Conservation (phyloP, 257 asterid genomes). For the Galeopsis tetrahit region DNA sequence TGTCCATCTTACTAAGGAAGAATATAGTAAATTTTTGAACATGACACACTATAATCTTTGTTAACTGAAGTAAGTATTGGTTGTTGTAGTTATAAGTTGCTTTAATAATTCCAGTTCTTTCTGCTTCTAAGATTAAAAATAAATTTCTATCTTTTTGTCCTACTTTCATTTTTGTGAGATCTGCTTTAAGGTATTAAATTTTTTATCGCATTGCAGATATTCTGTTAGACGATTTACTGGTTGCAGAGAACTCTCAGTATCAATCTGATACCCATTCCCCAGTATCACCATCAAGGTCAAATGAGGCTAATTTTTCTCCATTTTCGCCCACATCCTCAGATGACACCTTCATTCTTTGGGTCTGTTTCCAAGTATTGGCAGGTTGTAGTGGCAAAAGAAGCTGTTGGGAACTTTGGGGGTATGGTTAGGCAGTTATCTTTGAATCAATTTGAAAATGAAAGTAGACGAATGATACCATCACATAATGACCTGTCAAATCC, state of each 20-base stretch:
- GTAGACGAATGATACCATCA: constrained; percentile 83
- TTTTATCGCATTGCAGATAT: constrained; percentile 59
- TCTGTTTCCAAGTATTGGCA: constrained; percentile 48
- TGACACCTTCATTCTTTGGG: constrained; percentile 66
- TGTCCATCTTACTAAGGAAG: constrained; percentile 4
- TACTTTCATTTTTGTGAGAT: constrained; percentile 13
- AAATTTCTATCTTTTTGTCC: constrained; percentile 9
- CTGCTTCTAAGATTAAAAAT: constrained; percentile 12
- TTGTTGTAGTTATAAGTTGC: constrained; percentile 19
- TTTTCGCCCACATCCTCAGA: constrained; percentile 47
- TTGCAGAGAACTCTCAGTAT: constrained; percentile 84
- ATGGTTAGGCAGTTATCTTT: constrained; percentile 96
- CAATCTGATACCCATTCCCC: constrained; percentile 66
- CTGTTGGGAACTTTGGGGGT: constrained; percentile 94
- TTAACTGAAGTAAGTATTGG: background rate
- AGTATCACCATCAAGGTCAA: constrained; percentile 52
- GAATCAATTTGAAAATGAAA: constrained; percentile 80
- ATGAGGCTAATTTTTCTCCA: constrained; percentile 44
- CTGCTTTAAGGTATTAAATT: constrained; percentile 14
- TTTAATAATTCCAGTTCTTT: constrained; percentile 3
- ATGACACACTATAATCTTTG: constrained; percentile 22
- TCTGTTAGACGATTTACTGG: constrained; percentile 81
- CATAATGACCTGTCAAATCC: constrained; percentile 81
- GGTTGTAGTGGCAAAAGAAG: constrained; percentile 99
- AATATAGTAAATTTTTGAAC: constrained; percentile 23